Conservation (phyloP, 2,329 filamentous ascomycete genomes). For the Plenodomus tracheiphilus region DNA sequence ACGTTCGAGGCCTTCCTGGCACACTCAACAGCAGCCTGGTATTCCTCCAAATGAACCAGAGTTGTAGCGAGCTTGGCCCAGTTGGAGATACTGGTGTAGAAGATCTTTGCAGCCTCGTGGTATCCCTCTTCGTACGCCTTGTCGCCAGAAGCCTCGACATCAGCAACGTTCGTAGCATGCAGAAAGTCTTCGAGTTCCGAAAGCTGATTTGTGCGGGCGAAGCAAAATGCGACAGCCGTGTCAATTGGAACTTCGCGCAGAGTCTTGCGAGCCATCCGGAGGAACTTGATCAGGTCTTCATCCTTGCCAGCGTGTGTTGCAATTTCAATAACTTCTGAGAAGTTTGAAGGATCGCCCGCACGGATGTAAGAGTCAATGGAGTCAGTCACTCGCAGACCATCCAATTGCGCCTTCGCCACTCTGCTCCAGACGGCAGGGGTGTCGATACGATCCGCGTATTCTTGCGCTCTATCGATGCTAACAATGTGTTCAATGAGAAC, state of each 20-base stretch:
- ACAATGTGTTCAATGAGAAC: constrained; percentile 96
- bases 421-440: constrained; percentile 96
- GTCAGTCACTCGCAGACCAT: constrained; percentile 89
- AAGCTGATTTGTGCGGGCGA: constrained; percentile 87
- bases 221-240: constrained; percentile 91
- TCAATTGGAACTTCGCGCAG: constrained; percentile 91
- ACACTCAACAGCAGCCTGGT: constrained; percentile 96
- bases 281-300: constrained; percentile 93
- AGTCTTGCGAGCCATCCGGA: constrained; percentile 97
- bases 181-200: constrained; percentile 96
- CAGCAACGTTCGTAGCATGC: constrained; percentile 87
- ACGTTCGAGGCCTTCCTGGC: constrained; percentile 98
- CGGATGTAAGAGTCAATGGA: constrained; percentile 97
- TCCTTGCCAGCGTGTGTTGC: constrained; percentile 96
- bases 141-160: constrained; percentile 95
- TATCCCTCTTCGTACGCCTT: constrained; percentile 95
- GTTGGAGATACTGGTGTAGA: constrained; percentile 97
- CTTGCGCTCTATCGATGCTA: constrained; percentile 95
- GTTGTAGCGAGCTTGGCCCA: constrained; percentile 99
- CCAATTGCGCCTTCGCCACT: constrained; percentile 96
- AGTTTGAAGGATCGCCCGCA: constrained; percentile 89
- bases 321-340: constrained; percentile 93
- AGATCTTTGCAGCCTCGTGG: constrained; percentile 97
- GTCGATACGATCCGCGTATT: constrained; percentile 93
- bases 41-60: constrained; percentile 93